Percentiles rank a stretch among this genome's conserved stretches.
Conservation (phyloP, 345 rosid species). For the Dimocarpus longan region DNA sequence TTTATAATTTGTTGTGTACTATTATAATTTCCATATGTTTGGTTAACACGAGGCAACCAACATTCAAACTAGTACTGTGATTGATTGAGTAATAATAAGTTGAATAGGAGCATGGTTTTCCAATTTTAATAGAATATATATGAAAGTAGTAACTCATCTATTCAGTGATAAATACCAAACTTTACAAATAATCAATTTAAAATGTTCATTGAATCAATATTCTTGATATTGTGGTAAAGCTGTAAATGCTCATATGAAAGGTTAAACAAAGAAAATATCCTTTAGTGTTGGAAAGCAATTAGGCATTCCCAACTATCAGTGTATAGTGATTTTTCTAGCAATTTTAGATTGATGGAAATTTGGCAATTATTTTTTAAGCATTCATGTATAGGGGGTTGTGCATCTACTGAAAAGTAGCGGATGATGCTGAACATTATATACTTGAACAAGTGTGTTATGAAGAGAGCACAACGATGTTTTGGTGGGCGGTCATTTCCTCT, state of each 20-base stretch:
- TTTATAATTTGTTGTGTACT: not conserved
- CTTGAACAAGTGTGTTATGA: too few species aligned
- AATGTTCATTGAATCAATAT: not conserved
- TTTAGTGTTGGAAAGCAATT: not conserved
- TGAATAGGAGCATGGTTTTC: not conserved
- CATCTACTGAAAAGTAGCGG: too few species aligned
- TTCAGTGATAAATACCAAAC: not conserved
- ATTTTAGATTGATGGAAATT: not conserved
- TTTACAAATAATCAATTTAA: not conserved
- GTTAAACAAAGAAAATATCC: not conserved
- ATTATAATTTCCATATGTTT: not conserved
- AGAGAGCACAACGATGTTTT: too few species aligned
- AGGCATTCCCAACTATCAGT: not conserved
- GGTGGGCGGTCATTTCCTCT: too few species aligned
- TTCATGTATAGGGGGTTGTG: too few species aligned
- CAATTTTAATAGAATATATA: not conserved
- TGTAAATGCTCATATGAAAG: not conserved
- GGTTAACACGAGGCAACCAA: not conserved
- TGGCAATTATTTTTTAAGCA: too few species aligned
- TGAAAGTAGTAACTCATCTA: not conserved
- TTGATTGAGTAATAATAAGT: not conserved
- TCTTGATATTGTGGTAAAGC: not conserved
- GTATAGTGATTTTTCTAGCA: not conserved
- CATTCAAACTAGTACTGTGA: not conserved
- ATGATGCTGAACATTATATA: too few species aligned